Evolutionary conservation across 2,329 filamentous ascomycete genomes (phyloP), one percentile per base, ranked within the genome.

Genomic region (Aspergillus aculeatus): DNA sequence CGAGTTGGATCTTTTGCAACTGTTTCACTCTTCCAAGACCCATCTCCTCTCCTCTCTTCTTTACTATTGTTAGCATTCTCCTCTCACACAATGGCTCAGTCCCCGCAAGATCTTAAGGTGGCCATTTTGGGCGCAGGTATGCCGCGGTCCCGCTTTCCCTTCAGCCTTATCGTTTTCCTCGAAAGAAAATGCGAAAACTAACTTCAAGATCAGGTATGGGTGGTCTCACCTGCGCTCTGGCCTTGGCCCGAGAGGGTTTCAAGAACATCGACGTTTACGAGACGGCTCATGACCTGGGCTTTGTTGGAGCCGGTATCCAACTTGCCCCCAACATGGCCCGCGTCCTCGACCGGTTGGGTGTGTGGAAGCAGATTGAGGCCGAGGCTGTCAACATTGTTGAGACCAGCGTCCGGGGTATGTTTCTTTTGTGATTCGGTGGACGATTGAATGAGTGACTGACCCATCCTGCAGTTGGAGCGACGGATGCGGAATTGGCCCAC

Each of bases 271-370:
- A 88, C 57, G 85, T 94, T 54, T 94, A 87, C 72, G 91, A 94
- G 72, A 84, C 82, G 38, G 90, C 90, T 0, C 84, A 87, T 4
- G 84, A 86, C 64, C 82, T 94, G 4, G 90, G 90, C 5, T 94
- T 94, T 68, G 90, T 94, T 1, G 91, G 91, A 24, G 91, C 91
- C 1, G 91, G 91, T 5, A 94, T 95, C 65, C 91, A 96, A 72
- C 81, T 94, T 59, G 89, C 91, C 0, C 91, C 91, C 0, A 96
- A 95, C 66, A 89, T 94, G 83, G 87, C 88, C 3, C 84, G 89
- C 2, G 89, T 95, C 9, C 81, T 95, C 12, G 87, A 91, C 69
- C 80, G 82, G 14, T 78, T 93, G 44, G 90, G 88, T 10, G 89
- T 89, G 60, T 94, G 90, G 90, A 77, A 82, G 19, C 80, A 82